Evolutionary conservation across 306 rosid genomes (phyloP), one percentile per base, ranked within the genome.

Genomic region (Phaseolus lunatus): DNA sequence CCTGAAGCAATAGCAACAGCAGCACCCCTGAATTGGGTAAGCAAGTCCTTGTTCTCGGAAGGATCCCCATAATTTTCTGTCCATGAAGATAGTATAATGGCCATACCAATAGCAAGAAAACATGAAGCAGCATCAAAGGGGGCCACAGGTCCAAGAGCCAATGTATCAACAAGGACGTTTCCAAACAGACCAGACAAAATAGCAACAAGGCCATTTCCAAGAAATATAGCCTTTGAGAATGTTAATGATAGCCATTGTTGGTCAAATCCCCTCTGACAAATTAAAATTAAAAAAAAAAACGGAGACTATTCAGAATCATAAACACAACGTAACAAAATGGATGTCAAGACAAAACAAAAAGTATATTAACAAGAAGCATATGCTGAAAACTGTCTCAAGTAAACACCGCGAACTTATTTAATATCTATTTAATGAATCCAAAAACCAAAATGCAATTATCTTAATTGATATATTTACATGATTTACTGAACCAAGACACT

Each of bases 121-220:
- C 98, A 93, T 7, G 97, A 87, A 82, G 99, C 99, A 68, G 97
- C 99, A 78, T 96, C 99, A 82, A 96, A 92, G 81, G 99, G 99
- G 33, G 99, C 91, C 74, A 96, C 98, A 9, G 98, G 98, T 80
- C 99, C 98, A 63, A 91, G 92, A 83, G 86, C 80, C 82, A 96
- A 75, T 18, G 91, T 77, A 85, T 91, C 90, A 44, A 93, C 99
- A 72, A 96, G 91, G 62, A 96, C 85, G 83, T 96, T 96, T 72
- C 98, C 98, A 84, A 96, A 86, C 79, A 96, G 83, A 23, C 98
- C 99, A 82, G 98, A 29, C 47, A 92, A 54, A 75, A 96, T 96
- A 79, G 98, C 99, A 71, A 90, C 71, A 44, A 93, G 90, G 70
- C 99, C 99, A 50, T 96, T 96, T 77, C 99, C 98, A 81, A 91